Conservation (phyloP, 345 rosid species). For the Psidium guajava region DNA sequence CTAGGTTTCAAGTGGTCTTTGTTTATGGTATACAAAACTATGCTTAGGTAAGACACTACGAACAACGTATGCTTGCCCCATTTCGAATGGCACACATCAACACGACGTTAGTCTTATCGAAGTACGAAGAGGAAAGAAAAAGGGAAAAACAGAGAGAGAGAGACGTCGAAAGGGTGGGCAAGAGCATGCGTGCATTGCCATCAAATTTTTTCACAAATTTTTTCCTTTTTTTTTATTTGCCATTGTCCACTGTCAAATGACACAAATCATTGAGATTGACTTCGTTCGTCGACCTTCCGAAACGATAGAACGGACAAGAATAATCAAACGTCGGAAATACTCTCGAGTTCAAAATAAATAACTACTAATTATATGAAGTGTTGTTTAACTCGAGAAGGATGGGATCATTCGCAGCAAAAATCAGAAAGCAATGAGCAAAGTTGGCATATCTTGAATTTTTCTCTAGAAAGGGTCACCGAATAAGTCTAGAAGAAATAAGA, state of each 20-base stretch:
- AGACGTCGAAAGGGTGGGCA: not conserved
- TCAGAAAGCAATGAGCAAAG: not conserved
- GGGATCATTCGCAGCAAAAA: not conserved
- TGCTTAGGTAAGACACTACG: not conserved
- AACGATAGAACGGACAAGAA: not conserved
- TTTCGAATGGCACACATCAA: not conserved
- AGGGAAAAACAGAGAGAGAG: not conserved
- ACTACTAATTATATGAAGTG: too few species aligned
- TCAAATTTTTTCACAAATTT: too few species aligned
- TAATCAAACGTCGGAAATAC: too few species aligned
- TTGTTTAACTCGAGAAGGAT: not conserved
- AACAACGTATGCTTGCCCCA: not conserved
- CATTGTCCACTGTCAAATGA: not conserved
- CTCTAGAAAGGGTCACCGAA: not conserved
- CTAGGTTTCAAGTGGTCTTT: too few species aligned
- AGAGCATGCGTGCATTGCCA: not conserved
- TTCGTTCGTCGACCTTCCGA: not conserved
- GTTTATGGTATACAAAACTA: too few species aligned
- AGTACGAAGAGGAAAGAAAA: not conserved
- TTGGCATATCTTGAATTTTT: not conserved
- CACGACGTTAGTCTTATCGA: not conserved
- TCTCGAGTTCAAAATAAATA: not conserved
- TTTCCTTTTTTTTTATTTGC: too few species aligned
- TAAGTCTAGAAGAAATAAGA: not conserved
- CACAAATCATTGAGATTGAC: not conserved